Percentiles rank a stretch among this genome's conserved stretches.
Evolutionary conservation across 116 monocot species (phyloP).

Genomic region (Phalaenopsis hybrid): DNA sequence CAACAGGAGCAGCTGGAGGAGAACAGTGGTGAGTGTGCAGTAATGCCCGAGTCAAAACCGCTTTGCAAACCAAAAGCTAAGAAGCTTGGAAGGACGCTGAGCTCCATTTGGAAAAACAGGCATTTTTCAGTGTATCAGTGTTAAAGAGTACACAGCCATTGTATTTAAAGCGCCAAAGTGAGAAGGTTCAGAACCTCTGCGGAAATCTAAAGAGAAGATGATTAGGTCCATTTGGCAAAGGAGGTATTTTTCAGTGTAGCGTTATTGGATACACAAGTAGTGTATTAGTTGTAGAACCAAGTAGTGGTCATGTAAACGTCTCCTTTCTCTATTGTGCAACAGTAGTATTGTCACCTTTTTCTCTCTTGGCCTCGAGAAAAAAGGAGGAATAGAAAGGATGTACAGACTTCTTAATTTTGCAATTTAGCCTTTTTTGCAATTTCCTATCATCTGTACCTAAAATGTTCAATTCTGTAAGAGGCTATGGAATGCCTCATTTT

Average conservation of each 20-base stretch:
- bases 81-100: slow-evolving; percentile 50
- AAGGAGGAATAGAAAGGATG: background rate
- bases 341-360: background rate
- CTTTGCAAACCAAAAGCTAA: slow-evolving; percentile 47
- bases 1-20: slow-evolving; percentile 4
- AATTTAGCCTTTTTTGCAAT: background rate
- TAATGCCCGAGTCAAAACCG: slow-evolving; percentile 23
- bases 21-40: background rate
- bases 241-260: slow-evolving; percentile 40
- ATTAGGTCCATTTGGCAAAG: slow-evolving; percentile 60
- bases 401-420: background rate
- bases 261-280: slow-evolving; percentile 15
- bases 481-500: too few relatives aligned
- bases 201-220: slow-evolving; percentile 45
- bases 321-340: background rate
- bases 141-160: slow-evolving; percentile 13
- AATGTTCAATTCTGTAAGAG: too few relatives aligned
- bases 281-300: background rate
- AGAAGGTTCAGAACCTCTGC: slow-evolving; percentile 48
- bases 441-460: background rate
- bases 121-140: slow-evolving; percentile 43
- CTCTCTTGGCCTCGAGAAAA: background rate
- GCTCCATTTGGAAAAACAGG: slow-evolving; percentile 61
- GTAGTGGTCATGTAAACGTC: background rate
- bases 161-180: slow-evolving; percentile 12